Evolutionary conservation across 352 stramenopile species (phyloP).

Genomic region (Pythium diclinum): DNA sequence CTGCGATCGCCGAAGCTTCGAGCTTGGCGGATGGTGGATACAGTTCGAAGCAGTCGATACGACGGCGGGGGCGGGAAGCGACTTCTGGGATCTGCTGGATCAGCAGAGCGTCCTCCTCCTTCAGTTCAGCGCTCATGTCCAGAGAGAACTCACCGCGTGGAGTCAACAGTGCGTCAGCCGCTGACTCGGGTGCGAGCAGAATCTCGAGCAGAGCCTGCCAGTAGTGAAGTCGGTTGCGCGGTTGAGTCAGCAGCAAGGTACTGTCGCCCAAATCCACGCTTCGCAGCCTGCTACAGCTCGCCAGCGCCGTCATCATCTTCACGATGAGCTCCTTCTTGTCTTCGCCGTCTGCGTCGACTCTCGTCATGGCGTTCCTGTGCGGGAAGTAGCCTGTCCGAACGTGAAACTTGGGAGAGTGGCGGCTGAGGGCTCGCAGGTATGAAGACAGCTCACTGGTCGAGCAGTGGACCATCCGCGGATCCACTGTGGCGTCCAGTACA

Average conservation of each 20-base stretch:
- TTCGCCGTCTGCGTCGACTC: neutral
- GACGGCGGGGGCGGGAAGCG: no score
- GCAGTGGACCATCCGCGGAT: neutral
- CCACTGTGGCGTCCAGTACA: neutral
- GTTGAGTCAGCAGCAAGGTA: neutral
- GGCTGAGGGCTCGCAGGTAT: neutral
- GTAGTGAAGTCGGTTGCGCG: neutral
- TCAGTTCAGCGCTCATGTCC: neutral
- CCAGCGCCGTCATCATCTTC: neutral
- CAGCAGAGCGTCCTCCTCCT: neutral
- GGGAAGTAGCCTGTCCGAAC: neutral
- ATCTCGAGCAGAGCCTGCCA: neutral
- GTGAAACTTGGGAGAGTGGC: neutral
- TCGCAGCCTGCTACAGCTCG: neutral
- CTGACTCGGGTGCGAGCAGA: neutral
- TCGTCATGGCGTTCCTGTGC: neutral
- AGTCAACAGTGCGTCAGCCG: neutral
- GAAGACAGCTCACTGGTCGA: neutral
- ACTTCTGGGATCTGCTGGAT: neutral
- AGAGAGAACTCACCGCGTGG: neutral
- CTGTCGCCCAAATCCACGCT: neutral
- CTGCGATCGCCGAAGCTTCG: neutral
- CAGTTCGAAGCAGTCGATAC: neutral
- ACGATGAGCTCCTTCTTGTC: neutral
- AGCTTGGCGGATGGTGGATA: no score